Conservation (phyloP, 2,329 filamentous ascomycete species). For the Ambrosiella cleistominuta region DNA sequence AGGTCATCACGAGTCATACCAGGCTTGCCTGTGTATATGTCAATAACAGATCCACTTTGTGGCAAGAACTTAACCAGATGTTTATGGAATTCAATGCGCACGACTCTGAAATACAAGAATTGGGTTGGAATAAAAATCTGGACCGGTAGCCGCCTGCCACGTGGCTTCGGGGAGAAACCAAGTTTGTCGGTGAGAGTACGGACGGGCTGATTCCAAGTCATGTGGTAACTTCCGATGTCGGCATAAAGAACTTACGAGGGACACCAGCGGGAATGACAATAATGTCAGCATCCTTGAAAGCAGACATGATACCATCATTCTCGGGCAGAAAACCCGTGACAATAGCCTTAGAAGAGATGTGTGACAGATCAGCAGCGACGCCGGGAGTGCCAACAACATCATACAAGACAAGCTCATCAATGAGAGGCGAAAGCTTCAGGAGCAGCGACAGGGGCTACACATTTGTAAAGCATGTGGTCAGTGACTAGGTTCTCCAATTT, state of each 20-base stretch:
- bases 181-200: neutral
- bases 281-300: constrained; percentile 84
- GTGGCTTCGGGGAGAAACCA: constrained; percentile 6
- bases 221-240: neutral
- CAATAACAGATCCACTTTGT: neutral
- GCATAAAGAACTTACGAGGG: constrained; percentile 51
- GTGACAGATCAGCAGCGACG: constrained; percentile 87
- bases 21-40: constrained; percentile 57
- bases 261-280: constrained; percentile 96
- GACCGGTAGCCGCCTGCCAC: neutral
- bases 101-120: neutral
- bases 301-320: constrained; percentile 68
- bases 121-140: neutral
- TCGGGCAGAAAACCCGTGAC: constrained; percentile 74
- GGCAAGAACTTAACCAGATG: neutral
- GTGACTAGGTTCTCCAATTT: constrained; percentile 11
- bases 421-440: constrained; percentile 72
- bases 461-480: constrained; percentile 11
- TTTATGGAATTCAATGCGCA: too few species aligned
- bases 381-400: constrained; percentile 99
- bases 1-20: constrained; percentile 99
- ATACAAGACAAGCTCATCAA: constrained; percentile 90
- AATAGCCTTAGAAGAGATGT: constrained; percentile 85
- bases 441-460: constrained; percentile 82
- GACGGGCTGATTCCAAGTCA: neutral